Evolutionary conservation across 352 stramenopile genomes (phyloP).

Genomic region (Phytophthora podocarpi): DNA sequence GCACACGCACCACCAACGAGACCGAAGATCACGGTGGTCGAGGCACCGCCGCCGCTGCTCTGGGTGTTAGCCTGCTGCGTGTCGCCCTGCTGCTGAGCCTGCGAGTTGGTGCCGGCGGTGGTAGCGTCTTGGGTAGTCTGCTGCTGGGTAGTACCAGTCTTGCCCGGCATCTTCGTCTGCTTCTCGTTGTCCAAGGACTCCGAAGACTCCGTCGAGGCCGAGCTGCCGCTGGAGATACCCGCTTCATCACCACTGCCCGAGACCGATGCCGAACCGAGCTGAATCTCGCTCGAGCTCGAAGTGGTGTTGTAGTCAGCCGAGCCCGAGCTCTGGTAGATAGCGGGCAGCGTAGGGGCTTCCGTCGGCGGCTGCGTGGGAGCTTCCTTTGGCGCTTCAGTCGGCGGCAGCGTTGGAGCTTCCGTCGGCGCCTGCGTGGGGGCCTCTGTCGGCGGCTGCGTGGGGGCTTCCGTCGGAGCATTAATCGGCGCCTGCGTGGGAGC

Average conservation of each 20-base stretch:
- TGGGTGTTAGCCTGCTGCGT: slow-evolving; percentile 49
- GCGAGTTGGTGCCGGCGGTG: slow-evolving; percentile 8
- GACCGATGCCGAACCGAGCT: too few species aligned
- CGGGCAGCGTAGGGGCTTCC: slow-evolving; percentile 21
- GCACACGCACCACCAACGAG: slow-evolving; percentile 38
- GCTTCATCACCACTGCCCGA: too few species aligned
- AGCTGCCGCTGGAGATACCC: too few species aligned
- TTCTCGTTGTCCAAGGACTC: slow-evolving; percentile 20
- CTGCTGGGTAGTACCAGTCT: slow-evolving; percentile 14
- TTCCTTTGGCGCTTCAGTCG: too few species aligned
- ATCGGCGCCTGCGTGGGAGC: too few species aligned
- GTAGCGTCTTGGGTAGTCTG: slow-evolving; percentile 21
- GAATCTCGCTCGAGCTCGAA: slow-evolving; percentile 15
- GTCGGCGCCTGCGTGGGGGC: slow-evolving; percentile 3
- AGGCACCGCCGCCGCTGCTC: slow-evolving; percentile 5
- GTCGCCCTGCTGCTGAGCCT: slow-evolving; percentile 27
- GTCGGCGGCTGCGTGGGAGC: slow-evolving; percentile 12
- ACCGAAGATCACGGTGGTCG: slow-evolving; percentile 26
- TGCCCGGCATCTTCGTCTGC: slow-evolving; percentile 4
- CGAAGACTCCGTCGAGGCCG: slow-evolving; percentile 5
- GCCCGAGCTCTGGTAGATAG: slow-evolving; percentile 20
- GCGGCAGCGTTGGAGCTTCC: slow-evolving; percentile 2
- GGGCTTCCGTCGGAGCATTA: too few species aligned
- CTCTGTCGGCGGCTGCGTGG: background rate
- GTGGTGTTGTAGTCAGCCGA: slow-evolving; percentile 23